Evolutionary conservation across 2,329 filamentous ascomycete genomes (phyloP).

Genomic region (Fusarium sp.): DNA sequence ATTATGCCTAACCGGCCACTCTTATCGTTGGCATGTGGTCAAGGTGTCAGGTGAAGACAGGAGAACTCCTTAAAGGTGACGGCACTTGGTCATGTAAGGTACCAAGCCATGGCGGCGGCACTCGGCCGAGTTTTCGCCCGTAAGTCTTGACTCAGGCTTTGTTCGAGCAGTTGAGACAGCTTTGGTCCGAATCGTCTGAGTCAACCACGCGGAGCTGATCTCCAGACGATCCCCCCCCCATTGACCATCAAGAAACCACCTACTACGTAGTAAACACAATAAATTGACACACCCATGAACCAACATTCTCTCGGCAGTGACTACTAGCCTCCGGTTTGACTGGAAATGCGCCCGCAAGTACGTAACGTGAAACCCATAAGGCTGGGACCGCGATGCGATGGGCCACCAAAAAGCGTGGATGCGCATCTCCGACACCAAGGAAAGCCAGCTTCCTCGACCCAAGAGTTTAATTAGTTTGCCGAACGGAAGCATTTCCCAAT

Average conservation of each 20-base stretch:
- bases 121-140: background rate
- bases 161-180: background rate
- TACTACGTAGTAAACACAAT: background rate
- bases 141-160: background rate
- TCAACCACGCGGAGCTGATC: background rate
- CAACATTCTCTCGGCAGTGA: background rate
- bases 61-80: background rate
- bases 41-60: background rate
- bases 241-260: background rate
- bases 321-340: background rate
- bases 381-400: slow-evolving; percentile 16
- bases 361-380: slow-evolving; percentile 17
- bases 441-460: background rate
- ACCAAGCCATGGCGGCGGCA: background rate
- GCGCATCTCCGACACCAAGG: slow-evolving; percentile 20
- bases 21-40: background rate
- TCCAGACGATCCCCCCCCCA: background rate
- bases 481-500: slow-evolving; percentile 28
- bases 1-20: background rate
- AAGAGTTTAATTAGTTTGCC: slow-evolving; percentile 17
- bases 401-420: slow-evolving; percentile 20
- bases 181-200: background rate
- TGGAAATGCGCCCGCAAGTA: background rate
- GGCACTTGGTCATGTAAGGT: background rate
- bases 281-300: background rate